Percentiles rank a stretch among this genome's conserved stretches.
Evolutionary conservation across 2,329 filamentous ascomycete genomes (phyloP).

Genomic region (Trichoderma brevicompactum): DNA sequence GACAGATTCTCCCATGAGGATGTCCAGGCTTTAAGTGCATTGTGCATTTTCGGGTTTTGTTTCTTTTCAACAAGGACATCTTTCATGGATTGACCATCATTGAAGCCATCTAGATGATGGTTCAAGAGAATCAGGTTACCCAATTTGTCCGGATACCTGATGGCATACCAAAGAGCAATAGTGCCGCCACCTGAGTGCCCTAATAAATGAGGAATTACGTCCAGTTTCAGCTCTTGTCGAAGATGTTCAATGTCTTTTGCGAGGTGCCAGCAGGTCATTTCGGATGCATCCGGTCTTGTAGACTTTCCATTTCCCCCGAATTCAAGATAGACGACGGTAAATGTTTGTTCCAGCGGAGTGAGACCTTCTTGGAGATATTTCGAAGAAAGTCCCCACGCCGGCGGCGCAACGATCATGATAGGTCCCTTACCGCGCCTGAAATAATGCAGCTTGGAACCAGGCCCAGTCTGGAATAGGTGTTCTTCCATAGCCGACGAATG

Average conservation of each 20-base stretch:
- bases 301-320: conserved; percentile 12
- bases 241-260: conserved; percentile 10
- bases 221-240: background rate
- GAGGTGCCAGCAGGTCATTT: conserved; percentile 16
- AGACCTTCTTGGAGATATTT: background rate
- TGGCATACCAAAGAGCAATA: conserved; percentile 12
- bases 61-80: background rate
- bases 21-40: conserved; percentile 7
- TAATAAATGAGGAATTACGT: background rate
- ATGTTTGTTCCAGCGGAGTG: background rate
- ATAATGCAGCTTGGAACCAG: background rate
- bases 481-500: background rate
- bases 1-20: background rate
- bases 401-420: conserved; percentile 11
- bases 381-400: conserved; percentile 1
- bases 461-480: background rate
- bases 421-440: conserved; percentile 1
- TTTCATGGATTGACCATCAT: conserved; percentile 9
- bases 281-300: background rate
- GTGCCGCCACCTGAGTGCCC: conserved; percentile 11
- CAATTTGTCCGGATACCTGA: background rate
- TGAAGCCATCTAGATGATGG: background rate
- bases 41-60: conserved; percentile 4
- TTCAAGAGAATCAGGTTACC: background rate
- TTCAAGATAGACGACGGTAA: conserved; percentile 1